Percentiles rank a stretch among this genome's conserved stretches.
Evolutionary conservation across 2,329 filamentous ascomycete species (phyloP).

Genomic region (Pseudogymnoascus sp.): DNA sequence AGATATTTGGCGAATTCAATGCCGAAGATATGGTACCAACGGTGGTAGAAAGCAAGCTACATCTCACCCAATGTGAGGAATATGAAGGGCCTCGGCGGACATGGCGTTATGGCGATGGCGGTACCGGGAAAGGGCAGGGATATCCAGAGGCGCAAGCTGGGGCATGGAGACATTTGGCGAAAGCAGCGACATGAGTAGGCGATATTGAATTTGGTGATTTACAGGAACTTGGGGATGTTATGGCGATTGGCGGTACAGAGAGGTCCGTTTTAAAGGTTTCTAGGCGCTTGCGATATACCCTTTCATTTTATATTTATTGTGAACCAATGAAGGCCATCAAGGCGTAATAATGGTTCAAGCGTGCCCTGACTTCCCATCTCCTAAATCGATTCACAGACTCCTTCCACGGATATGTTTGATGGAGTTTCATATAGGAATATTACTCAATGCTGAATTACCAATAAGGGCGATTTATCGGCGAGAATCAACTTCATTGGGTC

Average conservation of each 20-base stretch:
- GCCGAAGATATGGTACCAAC: background rate
- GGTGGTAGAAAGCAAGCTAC: background rate
- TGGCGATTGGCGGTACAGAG: background rate
- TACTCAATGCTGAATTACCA: background rate
- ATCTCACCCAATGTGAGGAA: background rate
- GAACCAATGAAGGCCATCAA: background rate
- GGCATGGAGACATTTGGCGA: background rate
- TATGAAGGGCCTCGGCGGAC: background rate
- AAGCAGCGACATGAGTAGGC: background rate
- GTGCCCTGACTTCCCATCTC: background rate
- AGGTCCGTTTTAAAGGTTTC: background rate
- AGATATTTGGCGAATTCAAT: background rate
- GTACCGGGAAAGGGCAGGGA: background rate
- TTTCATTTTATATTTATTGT: background rate
- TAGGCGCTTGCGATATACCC: background rate
- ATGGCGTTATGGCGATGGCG: background rate
- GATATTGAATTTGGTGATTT: too few relatives aligned
- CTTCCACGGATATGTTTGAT: too few relatives aligned
- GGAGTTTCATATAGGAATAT: background rate
- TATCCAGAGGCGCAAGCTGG: background rate
- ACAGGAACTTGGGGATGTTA: background rate
- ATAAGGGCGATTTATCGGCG: background rate
- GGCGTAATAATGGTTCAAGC: background rate
- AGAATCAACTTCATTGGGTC: background rate
- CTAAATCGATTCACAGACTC: background rate